A percentile compares a stretch with the other conserved stretches of the same genome.
phyloP scores from a whole-genome alignment of 2,329 filamentous ascomycete genomes.

The Claviceps arundinis region DNA sequence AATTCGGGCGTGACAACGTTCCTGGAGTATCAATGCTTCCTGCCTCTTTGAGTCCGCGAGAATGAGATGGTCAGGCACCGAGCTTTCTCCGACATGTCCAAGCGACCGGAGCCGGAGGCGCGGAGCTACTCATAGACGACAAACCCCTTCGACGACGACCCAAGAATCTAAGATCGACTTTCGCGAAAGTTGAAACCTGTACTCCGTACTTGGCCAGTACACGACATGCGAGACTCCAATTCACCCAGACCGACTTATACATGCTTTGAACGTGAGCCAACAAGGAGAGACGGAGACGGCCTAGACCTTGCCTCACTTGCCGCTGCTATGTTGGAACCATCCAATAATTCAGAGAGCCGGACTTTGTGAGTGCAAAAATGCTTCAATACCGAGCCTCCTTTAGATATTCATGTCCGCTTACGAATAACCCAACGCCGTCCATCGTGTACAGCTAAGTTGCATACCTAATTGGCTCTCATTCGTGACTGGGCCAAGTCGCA shows the following conservation, averaged over 20 bases:
- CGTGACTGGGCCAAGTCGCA: neutral
- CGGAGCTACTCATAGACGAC: too few species aligned
- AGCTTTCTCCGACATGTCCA: neutral
- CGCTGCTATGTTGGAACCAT: neutral
- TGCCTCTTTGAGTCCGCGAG: too few species aligned
- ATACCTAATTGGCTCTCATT: neutral
- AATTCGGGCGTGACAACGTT: too few species aligned
- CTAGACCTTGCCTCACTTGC: neutral
- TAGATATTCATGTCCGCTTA: slow-evolving; percentile 11
- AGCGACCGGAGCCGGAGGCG: neutral
- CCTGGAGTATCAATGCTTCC: too few species aligned
- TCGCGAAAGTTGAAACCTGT: too few species aligned
- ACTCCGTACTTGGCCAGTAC: neutral
- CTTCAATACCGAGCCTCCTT: slow-evolving; percentile 5
- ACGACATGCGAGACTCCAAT: neutral
- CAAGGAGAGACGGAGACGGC: neutral
- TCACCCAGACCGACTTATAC: too few species aligned
- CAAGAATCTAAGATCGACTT: too few species aligned
- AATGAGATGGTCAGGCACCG: neutral
- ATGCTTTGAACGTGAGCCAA: too few species aligned
- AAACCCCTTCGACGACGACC: too few species aligned
- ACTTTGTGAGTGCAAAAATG: neutral
- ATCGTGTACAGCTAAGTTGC: neutral
- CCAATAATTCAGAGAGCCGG: neutral
- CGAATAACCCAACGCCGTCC: slow-evolving; percentile 1